These are phyloP conservation scores for Acmispon strigosus DNA, from an alignment of 306 rosid species.

Conservation along the genomic window DNA sequence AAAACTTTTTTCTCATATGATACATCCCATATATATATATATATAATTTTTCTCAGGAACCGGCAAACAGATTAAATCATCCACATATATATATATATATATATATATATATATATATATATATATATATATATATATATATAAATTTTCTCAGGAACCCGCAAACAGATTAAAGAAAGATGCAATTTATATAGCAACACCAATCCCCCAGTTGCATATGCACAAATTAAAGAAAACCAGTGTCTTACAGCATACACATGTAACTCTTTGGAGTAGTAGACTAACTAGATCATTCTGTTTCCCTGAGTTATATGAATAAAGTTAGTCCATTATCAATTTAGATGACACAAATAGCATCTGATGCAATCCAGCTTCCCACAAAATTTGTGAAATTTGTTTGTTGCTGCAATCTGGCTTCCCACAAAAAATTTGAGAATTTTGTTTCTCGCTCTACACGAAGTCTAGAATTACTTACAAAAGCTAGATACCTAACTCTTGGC, in stretches of 20 bases:
- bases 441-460: not conserved
- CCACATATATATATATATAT: too few species aligned
- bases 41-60: not conserved
- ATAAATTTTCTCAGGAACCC: not conserved
- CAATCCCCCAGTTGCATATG: not conserved
- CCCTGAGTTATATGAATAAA: not conserved
- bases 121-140: too few species aligned
- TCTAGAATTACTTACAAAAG: slow-evolving; percentile 4
- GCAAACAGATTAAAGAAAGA: not conserved
- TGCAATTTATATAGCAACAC: not conserved
- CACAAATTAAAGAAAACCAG: not conserved
- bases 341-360: not conserved
- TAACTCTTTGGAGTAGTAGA: not conserved
- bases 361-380: slow-evolving; percentile 3
- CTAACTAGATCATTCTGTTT: not conserved
- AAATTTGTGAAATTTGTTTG: not conserved
- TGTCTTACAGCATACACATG: not conserved
- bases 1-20: too few species aligned
- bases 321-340: slow-evolving; percentile 5
- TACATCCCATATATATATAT: too few species aligned
- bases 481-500: not conserved
- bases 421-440: not conserved
- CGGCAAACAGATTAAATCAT: too few species aligned
- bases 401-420: not conserved
- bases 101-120: too few species aligned